These are phyloP conservation scores for Trichoderma simmonsii DNA, from an alignment of 2,329 filamentous ascomycete species.

Conservation along the genomic window DNA sequence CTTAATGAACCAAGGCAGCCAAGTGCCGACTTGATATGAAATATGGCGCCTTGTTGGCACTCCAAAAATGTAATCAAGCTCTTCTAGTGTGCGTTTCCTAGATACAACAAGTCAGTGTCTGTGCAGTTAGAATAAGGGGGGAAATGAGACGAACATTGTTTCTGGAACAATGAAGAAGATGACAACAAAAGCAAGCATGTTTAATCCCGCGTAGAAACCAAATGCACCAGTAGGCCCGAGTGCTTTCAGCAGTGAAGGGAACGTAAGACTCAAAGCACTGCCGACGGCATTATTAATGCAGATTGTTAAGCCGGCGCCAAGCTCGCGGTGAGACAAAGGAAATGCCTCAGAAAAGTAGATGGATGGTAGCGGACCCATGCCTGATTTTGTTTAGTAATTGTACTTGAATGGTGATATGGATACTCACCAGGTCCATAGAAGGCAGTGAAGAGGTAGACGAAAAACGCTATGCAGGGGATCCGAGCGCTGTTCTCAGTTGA, in stretches of 20 bases:
- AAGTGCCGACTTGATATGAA: constrained; percentile 33
- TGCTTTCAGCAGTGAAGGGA: constrained; percentile 43
- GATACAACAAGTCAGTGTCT: not conserved
- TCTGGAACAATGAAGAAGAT: constrained; percentile 61
- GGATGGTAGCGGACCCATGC: constrained; percentile 31
- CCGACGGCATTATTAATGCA: constrained; percentile 31
- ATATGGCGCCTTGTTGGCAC: constrained; percentile 33
- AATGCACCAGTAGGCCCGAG: constrained; percentile 46
- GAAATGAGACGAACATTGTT: constrained; percentile 39
- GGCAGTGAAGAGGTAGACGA: constrained; percentile 49
- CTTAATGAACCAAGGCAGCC: constrained; percentile 34
- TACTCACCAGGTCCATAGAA: constrained; percentile 39
- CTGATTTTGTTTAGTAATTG: constrained; percentile 19
- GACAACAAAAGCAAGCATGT: constrained; percentile 58
- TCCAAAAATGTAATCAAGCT: constrained; percentile 39
- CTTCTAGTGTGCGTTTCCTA: constrained; percentile 38
- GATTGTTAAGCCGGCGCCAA: constrained; percentile 33
- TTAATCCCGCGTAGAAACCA: constrained; percentile 59
- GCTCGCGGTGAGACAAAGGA: constrained; percentile 50
- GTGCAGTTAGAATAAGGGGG: not conserved
- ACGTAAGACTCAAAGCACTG: constrained; percentile 38
- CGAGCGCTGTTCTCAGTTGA: constrained; percentile 37
- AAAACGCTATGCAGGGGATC: constrained; percentile 46
- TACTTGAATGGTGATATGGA: not conserved
- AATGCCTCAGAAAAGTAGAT: constrained; percentile 51